phyloP scores from a whole-genome alignment of 1,284 basidiomycete genomes.

The Tilletia setariae region DNA sequence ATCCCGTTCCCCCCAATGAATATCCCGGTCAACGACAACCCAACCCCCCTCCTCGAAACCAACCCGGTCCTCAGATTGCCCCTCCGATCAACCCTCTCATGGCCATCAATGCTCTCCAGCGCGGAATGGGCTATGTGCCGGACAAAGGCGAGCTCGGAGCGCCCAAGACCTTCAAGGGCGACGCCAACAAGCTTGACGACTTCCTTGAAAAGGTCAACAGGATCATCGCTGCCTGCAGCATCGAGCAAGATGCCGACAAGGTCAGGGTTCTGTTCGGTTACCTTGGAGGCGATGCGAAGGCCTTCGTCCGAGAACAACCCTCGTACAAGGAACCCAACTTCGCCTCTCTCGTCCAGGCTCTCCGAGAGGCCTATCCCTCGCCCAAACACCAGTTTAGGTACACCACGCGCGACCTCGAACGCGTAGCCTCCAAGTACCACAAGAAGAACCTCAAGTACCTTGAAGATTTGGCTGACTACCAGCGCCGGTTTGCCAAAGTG shows the following conservation, averaged over 20 bases:
- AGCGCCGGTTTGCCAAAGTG: not conserved
- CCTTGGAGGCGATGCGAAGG: not conserved
- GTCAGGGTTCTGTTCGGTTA: not conserved
- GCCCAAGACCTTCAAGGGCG: not conserved
- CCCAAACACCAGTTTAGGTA: slow-evolving; percentile 2
- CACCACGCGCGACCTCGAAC: not conserved
- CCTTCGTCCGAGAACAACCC: not conserved
- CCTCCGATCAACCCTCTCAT: too few species aligned
- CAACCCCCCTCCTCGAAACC: too few species aligned
- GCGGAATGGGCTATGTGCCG: not conserved
- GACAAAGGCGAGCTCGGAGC: not conserved
- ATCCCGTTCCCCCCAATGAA: too few species aligned
- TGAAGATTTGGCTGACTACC: not conserved
- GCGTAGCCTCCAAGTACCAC: not conserved
- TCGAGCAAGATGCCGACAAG: not conserved
- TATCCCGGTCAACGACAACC: too few species aligned
- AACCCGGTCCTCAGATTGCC: too few species aligned
- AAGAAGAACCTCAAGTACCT: not conserved
- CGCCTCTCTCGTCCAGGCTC: not conserved
- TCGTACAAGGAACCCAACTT: not conserved
- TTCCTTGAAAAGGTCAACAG: not conserved
- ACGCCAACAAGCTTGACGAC: not conserved
- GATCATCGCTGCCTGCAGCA: not conserved
- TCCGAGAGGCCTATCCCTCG: not conserved
- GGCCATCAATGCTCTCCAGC: not conserved